A percentile compares a stretch with the other conserved stretches of the same genome.
Evolutionary conservation across 139 green algal species (phyloP).

Genomic region (Penium margaritaceum): DNA sequence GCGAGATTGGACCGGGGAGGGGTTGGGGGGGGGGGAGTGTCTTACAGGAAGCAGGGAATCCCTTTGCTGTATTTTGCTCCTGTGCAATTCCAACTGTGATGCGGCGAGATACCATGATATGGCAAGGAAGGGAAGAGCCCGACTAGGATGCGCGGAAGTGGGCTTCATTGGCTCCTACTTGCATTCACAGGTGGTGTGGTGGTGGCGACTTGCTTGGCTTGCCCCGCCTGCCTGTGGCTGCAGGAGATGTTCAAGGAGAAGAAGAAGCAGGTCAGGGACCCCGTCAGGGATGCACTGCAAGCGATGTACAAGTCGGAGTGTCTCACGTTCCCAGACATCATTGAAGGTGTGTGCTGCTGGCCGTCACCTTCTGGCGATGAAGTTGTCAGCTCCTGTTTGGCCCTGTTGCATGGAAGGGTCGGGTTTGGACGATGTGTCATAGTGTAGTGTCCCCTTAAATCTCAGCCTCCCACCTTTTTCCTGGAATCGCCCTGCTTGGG

Average conservation of each 20-base stretch:
- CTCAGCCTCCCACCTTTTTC: no score
- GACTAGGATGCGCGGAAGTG: no score
- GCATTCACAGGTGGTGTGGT: neutral
- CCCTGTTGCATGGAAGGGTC: no score
- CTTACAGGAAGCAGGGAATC: no score
- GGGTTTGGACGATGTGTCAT: no score
- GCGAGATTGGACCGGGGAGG: no score
- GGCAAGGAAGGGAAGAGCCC: no score
- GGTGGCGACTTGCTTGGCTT: neutral
- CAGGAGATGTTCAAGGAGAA: conserved; percentile 52
- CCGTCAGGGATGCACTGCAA: conserved; percentile 27
- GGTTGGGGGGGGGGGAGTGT: no score
- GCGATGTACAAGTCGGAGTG: conserved; percentile 25
- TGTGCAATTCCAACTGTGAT: neutral
- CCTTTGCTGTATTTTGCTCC: neutral
- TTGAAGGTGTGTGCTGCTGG: conserved; percentile 32
- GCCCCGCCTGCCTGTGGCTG: neutral
- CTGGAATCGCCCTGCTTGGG: no score
- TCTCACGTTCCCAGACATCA: conserved; percentile 25
- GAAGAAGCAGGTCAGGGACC: conserved; percentile 29
- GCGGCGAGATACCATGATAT: no score
- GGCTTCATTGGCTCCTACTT: neutral
- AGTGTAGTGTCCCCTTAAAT: no score
- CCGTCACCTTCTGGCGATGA: neutral
- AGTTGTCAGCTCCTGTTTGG: neutral